Base-by-base conservation (phyloP, 1,284 basidiomycete genomes). In the Sanghuangporus baumii region DNA sequence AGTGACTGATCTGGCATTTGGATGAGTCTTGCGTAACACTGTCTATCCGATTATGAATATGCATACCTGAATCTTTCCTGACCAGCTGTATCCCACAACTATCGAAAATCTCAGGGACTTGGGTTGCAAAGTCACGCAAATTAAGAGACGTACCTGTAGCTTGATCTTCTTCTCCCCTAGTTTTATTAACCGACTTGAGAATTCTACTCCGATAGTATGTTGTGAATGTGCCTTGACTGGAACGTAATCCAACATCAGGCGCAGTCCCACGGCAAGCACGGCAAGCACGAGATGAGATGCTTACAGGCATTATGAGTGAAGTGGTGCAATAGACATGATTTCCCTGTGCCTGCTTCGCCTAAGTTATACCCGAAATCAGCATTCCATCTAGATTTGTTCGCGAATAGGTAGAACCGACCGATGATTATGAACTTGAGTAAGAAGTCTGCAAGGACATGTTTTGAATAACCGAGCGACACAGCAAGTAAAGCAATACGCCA, bases 31-130 rank as follows among this genome's bases (percentile, higher is more conserved):
- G 55, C 51, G 46, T 11, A 50, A 20, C 18, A 1, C 55, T 60
- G 58, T 20, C 20, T 61, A 61, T 59, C 65, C 31, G 55, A 52
- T 66, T 47, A 51, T 58, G 36, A 62, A 72, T 80, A 62, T n/a
- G n/a, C n/a, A n/a, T 65, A 91, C 85, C 93, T 84, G 74, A 97
- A 97, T 66, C 95, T 83, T 75, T 97, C 95, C 76, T 97, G 95
- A 18, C 94, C 94, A 43, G 94, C 94, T n/a, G 94, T 97, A 75
- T 97, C 95, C 95, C 95, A 98, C 59, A 97, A 77, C 91, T 97
- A 54, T 16, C 57, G 55, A 67, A 60, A 63, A 62, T 65, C 31
- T 64, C 66, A 57, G 57, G 26, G 26, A 31, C 26, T 23, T 55
- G 36, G 41, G 43, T 36, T 9, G 48, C 48, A n/a, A 51, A 5